A percentile compares a stretch with the other conserved stretches of the same genome.
phyloP scores from a whole-genome alignment of 192 early-diverging fungal species.

The Coemansia asiatica region DNA sequence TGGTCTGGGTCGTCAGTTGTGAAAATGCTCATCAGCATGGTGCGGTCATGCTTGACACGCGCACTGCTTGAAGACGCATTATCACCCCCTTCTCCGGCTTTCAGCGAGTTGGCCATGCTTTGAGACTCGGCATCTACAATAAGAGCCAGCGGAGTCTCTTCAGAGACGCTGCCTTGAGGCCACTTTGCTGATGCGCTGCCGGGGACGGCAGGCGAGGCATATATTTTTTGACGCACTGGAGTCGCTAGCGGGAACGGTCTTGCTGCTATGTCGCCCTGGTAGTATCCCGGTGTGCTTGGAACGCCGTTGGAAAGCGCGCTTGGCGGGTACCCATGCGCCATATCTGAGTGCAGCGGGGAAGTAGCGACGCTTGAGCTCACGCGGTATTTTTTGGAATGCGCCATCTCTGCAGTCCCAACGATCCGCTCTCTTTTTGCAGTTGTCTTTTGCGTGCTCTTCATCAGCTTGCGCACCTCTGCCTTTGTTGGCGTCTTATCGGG shows the following conservation, averaged over 20 bases:
- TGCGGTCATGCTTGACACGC: constrained; percentile 63
- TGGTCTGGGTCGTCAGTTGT: constrained; percentile 69
- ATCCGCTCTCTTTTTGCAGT: constrained; percentile 19
- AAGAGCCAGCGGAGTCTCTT: constrained; percentile 37
- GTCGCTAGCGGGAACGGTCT: constrained; percentile 14
- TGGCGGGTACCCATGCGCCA: constrained; percentile 10
- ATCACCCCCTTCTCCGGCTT: not conserved
- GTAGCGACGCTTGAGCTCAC: constrained; percentile 32
- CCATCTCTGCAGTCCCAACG: not conserved
- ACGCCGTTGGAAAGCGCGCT: constrained; percentile 14
- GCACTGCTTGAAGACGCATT: constrained; percentile 7
- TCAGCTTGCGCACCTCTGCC: constrained; percentile 41
- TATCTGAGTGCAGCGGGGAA: constrained; percentile 48
- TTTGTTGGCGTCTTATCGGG: constrained; percentile 61
- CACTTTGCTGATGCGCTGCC: constrained; percentile 8
- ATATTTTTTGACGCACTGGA: constrained; percentile 23
- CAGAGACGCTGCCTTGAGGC: constrained; percentile 11
- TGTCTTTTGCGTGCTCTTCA: constrained; percentile 33
- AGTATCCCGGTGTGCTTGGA: constrained; percentile 35
- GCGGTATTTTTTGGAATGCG: constrained; percentile 19
- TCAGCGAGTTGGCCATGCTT: not conserved
- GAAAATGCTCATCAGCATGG: constrained; percentile 83
- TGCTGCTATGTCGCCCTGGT: constrained; percentile 9
- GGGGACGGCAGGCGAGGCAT: constrained; percentile 24
- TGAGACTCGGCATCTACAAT: constrained; percentile 18